Conservation (phyloP, 768 basidiomycete species). For the Tricholoma saponaceum region DNA sequence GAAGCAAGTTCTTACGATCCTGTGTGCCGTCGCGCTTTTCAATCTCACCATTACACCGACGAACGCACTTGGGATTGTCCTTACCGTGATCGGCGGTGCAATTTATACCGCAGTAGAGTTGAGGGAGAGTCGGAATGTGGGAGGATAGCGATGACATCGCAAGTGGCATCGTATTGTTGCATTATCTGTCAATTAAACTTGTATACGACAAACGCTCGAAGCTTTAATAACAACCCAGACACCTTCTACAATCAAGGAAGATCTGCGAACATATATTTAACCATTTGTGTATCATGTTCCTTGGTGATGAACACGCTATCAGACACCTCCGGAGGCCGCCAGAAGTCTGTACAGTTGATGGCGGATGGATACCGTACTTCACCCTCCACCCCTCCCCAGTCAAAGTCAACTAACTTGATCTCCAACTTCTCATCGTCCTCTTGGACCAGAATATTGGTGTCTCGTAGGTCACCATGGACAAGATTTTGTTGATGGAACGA, state of each 20-base stretch:
- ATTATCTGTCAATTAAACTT: no score
- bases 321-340: background rate
- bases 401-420: conserved; percentile 23
- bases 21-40: conserved; percentile 82
- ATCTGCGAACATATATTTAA: no score
- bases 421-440: background rate
- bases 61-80: conserved; percentile 78
- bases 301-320: background rate
- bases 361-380: conserved; percentile 20
- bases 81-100: conserved; percentile 85
- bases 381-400: conserved; percentile 22
- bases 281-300: background rate
- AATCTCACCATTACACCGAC: conserved; percentile 71
- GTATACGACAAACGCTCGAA: no score
- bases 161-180: background rate
- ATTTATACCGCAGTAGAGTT: conserved; percentile 74
- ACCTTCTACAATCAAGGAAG: no score
- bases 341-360: background rate
- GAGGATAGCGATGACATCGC: background rate
- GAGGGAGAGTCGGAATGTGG: conserved; percentile 25
- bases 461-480: conserved; percentile 30
- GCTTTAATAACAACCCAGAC: no score
- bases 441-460: conserved; percentile 25
- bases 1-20: conserved; percentile 89
- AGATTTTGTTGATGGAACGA: conserved; percentile 19